phyloP scores from a whole-genome alignment of 2,329 filamentous ascomycete genomes.

The Mollisiaceae sp. region DNA sequence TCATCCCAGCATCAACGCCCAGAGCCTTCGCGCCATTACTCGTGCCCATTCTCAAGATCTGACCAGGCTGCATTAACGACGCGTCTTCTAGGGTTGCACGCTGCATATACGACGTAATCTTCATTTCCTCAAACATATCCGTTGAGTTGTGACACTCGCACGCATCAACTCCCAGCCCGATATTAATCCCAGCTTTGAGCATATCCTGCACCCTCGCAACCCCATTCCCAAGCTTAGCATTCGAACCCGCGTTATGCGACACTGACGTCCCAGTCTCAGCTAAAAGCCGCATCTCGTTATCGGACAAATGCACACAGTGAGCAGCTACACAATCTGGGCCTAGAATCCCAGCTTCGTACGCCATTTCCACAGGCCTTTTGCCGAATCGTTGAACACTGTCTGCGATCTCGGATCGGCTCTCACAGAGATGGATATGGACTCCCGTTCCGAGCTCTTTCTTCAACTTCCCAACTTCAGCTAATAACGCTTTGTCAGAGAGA shows the following conservation, averaged over 20 bases:
- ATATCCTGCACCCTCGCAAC: conserved; percentile 32
- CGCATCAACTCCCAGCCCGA: conserved; percentile 36
- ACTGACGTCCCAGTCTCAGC: conserved; percentile 33
- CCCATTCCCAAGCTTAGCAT: conserved; percentile 38
- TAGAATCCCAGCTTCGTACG: conserved; percentile 31
- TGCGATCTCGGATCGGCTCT: conserved; percentile 30
- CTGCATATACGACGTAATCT: conserved; percentile 36
- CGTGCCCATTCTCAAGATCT: conserved; percentile 38
- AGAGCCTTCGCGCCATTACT: conserved; percentile 34
- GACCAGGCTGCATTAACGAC: conserved; percentile 26
- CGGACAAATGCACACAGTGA: conserved; percentile 34
- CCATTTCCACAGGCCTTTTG: conserved; percentile 32
- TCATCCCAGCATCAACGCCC: conserved; percentile 33
- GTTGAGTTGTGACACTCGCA: conserved; percentile 39
- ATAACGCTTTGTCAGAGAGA: conserved; percentile 27
- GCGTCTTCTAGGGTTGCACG: conserved; percentile 31
- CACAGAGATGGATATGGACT: conserved; percentile 35
- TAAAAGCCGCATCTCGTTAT: conserved; percentile 31
- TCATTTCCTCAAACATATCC: conserved; percentile 40
- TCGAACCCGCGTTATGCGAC: conserved; percentile 33
- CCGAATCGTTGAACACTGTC: conserved; percentile 29
- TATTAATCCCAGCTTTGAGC: conserved; percentile 33
- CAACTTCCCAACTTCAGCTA: conserved; percentile 27
- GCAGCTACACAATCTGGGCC: conserved; percentile 36
- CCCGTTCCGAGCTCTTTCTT: conserved; percentile 33